Conservation (phyloP, 306 rosid genomes). For the Oxytropis ochrocephala region DNA sequence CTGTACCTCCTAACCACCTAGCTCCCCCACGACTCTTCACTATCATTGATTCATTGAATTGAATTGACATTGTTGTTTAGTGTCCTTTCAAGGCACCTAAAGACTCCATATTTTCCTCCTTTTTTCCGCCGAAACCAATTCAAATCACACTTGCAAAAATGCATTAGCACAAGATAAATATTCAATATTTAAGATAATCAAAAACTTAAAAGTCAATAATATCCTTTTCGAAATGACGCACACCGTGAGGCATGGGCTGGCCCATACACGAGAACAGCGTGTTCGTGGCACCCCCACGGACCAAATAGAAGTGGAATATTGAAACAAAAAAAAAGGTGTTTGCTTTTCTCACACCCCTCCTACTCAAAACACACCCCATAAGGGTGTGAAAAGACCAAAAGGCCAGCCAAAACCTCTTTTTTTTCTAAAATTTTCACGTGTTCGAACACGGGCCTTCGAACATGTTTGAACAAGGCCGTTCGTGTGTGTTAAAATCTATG, state of each 20-base stretch:
- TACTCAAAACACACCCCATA: too few species aligned
- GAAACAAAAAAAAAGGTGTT: neutral
- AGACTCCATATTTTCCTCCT: neutral
- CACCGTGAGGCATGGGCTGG: neutral
- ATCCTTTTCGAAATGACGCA: neutral
- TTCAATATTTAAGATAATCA: neutral
- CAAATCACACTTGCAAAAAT: neutral
- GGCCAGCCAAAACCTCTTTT: too few species aligned
- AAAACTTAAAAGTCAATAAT: neutral
- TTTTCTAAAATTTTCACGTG: too few species aligned
- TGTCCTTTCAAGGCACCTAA: neutral
- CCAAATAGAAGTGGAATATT: neutral
- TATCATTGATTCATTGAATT: too few species aligned
- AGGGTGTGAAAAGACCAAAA: too few species aligned
- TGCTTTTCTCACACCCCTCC: too few species aligned
- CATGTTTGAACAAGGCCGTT: too few species aligned
- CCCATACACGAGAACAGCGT: constrained; percentile 5
- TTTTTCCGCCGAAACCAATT: neutral
- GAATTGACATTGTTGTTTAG: neutral
- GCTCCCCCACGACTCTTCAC: neutral
- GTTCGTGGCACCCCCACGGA: neutral
- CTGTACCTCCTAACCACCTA: neutral
- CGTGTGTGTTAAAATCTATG: too few species aligned
- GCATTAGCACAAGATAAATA: neutral
- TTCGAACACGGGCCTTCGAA: too few species aligned